phyloP scores from a whole-genome alignment of 2,329 filamentous ascomycete species.

The Cladosporium sp. region DNA sequence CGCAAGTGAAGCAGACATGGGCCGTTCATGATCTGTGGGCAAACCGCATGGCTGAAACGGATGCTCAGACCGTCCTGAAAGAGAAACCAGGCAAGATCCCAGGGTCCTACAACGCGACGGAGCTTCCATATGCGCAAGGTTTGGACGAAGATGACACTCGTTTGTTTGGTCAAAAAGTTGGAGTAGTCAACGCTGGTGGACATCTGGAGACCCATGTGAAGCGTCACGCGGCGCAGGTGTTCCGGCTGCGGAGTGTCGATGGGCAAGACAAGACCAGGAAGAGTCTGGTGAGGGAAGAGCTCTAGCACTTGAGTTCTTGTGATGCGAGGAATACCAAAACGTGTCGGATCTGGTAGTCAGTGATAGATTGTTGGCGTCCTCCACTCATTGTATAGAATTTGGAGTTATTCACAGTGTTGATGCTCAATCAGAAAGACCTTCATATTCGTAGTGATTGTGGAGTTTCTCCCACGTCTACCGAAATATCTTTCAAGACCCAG shows the following conservation, averaged over 20 bases:
- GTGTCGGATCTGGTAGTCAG: too few species aligned
- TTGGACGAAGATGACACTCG: constrained; percentile 3
- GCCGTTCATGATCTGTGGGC: constrained; percentile 55
- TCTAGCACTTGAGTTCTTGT: neutral
- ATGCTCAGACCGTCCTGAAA: constrained; percentile 26
- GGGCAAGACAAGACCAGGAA: constrained; percentile 8
- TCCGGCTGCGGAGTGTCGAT: constrained; percentile 5
- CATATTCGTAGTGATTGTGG: too few species aligned
- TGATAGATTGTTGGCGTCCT: too few species aligned
- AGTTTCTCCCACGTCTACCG: too few species aligned
- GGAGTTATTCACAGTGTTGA: too few species aligned
- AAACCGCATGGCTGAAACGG: constrained; percentile 49
- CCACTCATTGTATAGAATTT: too few species aligned
- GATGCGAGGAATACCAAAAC: too few species aligned
- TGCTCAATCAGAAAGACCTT: too few species aligned
- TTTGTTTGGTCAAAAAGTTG: constrained; percentile 5
- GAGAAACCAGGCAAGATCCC: constrained; percentile 15
- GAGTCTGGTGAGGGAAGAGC: constrained; percentile 8
- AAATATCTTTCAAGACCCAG: too few species aligned
- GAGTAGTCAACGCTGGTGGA: neutral
- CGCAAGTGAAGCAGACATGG: constrained; percentile 39
- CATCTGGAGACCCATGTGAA: neutral
- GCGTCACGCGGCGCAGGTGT: constrained; percentile 6
- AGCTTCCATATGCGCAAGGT: constrained; percentile 3
- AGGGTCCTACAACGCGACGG: constrained; percentile 1